Base-by-base conservation (phyloP, 2,329 filamentous ascomycete species). In the Elsinoe arachidis region DNA sequence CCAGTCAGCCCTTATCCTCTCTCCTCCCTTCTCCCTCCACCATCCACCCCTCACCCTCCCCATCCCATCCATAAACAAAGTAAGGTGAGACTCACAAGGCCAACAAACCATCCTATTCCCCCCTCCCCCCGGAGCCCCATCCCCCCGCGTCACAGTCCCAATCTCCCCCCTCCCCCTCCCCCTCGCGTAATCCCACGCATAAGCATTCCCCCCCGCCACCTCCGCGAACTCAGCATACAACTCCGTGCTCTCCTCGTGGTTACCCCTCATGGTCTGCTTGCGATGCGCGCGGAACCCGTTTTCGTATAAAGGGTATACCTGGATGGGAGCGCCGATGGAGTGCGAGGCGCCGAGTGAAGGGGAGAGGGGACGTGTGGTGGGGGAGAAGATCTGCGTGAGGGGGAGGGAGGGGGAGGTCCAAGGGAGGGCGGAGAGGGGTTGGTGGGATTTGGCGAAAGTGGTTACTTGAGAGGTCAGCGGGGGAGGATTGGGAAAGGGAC, bases 291-390 rank as follows among this genome's bases (percentile, higher is more conserved):
- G 75, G 56, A 84, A 82, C 0, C 71, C 80, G 61, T 84, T 85
- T 62, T 87, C 84, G 63, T 85, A 87, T 0, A 87, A 65, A 0
- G 84, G 83, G 63, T 87, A 87, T 0, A 87, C 73, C 33, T 87
- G 84, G 10, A 86, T 83, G 0, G 84, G 83, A 0, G 80, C 74
- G 0, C 83, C 83, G 10, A 87, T 78, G 1, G 72, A 73, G 63
- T 87, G 83, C 2, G 72, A 70, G 1, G 77, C 75, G 1, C 81
- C 83, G 11, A 81, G 64, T 63, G 46, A 43, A 37, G 26, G 46
- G 46, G 15, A 35, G 55, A 78, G 69, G 39, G 73, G 69, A 2
- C 74, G 70, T 5, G 74, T 75, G 5, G 81, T 79, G 0, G 79
- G 75, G 2, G 78, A 70, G 66, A 80, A 78, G 55, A 82, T 75